Evolutionary conservation across 192 early-diverging fungal genomes (phyloP).

Genomic region (Coemansia furcata): DNA sequence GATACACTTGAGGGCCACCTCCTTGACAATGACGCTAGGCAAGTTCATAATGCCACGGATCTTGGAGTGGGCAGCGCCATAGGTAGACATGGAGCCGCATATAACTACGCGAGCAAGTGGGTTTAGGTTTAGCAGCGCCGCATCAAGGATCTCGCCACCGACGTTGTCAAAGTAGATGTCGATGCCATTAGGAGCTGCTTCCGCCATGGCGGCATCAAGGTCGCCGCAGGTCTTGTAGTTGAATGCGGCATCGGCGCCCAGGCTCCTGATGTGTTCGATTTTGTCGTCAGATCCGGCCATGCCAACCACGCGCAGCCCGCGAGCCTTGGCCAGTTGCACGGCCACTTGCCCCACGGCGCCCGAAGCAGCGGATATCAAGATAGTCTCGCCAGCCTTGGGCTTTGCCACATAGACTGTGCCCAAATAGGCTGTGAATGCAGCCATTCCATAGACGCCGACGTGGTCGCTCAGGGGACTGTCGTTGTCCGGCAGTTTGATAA

Average conservation of each 20-base stretch:
- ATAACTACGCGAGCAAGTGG: slow-evolving; percentile 63
- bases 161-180: slow-evolving; percentile 89
- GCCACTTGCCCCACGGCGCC: slow-evolving; percentile 81
- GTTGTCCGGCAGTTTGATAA: slow-evolving; percentile 16
- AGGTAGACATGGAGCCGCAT: slow-evolving; percentile 75
- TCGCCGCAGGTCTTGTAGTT: slow-evolving; percentile 86
- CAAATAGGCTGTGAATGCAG: slow-evolving; percentile 75
- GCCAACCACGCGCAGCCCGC: slow-evolving; percentile 81
- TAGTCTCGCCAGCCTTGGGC: slow-evolving; percentile 78
- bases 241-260: slow-evolving; percentile 82
- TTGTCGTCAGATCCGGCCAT: slow-evolving; percentile 84
- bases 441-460: slow-evolving; percentile 75
- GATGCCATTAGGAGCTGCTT: slow-evolving; percentile 73
- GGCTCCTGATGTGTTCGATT: slow-evolving; percentile 62
- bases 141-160: slow-evolving; percentile 77
- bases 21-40: slow-evolving; percentile 54
- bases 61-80: slow-evolving; percentile 50
- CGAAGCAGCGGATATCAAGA: slow-evolving; percentile 78
- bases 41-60: slow-evolving; percentile 62
- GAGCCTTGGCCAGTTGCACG: slow-evolving; percentile 75
- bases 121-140: slow-evolving; percentile 65
- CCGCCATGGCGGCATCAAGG: slow-evolving; percentile 51
- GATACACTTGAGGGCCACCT: slow-evolving; percentile 66
- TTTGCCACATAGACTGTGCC: slow-evolving; percentile 64
- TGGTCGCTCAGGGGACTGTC: slow-evolving; percentile 59